Evolutionary conservation across 257 asterid species (phyloP).

Genomic region (Parsonsia alboflavescens): DNA sequence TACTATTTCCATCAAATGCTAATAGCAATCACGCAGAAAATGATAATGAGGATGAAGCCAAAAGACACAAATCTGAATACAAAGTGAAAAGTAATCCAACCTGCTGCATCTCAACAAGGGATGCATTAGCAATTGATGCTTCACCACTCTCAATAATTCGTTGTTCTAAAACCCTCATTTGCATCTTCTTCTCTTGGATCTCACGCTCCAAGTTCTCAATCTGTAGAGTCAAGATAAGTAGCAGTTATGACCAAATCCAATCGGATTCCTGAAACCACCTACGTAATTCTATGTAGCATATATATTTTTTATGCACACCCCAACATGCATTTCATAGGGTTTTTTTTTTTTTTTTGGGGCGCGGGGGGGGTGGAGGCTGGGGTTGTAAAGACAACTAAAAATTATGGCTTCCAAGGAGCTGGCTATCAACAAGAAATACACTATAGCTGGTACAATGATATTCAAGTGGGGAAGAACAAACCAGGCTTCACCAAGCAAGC

Average conservation of each 20-base stretch:
- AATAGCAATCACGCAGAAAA: constrained; percentile 18
- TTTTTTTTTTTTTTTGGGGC: too few species aligned
- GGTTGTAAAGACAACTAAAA: too few species aligned
- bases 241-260: background rate
- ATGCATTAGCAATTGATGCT: constrained; percentile 72
- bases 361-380: too few species aligned
- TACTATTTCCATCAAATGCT: constrained; percentile 1
- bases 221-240: constrained; percentile 29
- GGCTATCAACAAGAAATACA: background rate
- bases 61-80: background rate
- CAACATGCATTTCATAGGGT: too few species aligned
- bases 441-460: background rate
- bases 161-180: constrained; percentile 75
- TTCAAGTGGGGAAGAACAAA: background rate
- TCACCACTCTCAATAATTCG: constrained; percentile 82
- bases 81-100: constrained; percentile 28
- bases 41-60: background rate
- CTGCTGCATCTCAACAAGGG: constrained; percentile 93
- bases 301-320: too few species aligned
- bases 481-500: too few species aligned
- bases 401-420: background rate
- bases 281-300: background rate
- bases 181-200: constrained; percentile 78
- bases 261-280: background rate
- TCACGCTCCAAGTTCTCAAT: constrained; percentile 79